Evolutionary conservation across 257 asterid genomes (phyloP).

Genomic region (Prunella vulgaris): DNA sequence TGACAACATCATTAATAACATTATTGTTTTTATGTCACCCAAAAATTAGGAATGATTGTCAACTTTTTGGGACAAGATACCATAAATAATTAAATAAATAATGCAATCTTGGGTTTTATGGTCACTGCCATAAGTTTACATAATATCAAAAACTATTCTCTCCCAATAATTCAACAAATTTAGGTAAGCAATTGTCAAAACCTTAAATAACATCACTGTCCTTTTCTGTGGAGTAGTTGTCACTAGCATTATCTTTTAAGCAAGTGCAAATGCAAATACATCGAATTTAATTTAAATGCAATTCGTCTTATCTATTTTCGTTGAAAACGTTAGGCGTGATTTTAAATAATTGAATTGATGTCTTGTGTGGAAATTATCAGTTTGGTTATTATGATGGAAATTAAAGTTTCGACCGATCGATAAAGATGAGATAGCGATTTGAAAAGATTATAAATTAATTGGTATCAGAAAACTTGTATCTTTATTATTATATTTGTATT

Average conservation of each 20-base stretch:
- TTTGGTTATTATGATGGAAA: not conserved
- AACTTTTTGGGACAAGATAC: constrained; percentile 30
- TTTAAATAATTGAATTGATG: not conserved
- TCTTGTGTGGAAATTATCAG: not conserved
- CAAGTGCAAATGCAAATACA: not conserved
- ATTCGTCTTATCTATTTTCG: not conserved
- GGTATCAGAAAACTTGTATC: too few species aligned
- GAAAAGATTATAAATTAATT: too few species aligned
- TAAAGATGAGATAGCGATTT: too few species aligned
- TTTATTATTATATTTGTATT: too few species aligned
- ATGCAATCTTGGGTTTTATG: not conserved
- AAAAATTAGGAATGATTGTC: constrained; percentile 26
- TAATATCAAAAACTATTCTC: constrained; percentile 21
- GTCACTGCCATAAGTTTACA: not conserved
- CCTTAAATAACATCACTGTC: not conserved
- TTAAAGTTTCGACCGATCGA: not conserved
- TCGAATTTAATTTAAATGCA: not conserved
- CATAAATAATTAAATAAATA: constrained; percentile 3
- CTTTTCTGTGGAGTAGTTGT: not conserved
- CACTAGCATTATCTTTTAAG: not conserved
- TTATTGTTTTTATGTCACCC: constrained; percentile 20
- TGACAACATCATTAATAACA: constrained; percentile 16
- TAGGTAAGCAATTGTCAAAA: constrained; percentile 22
- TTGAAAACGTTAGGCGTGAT: not conserved
- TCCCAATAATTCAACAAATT: constrained; percentile 37